These are phyloP conservation scores for Populus ilicifolia DNA, from an alignment of 345 rosid species.

Conservation along the genomic window DNA sequence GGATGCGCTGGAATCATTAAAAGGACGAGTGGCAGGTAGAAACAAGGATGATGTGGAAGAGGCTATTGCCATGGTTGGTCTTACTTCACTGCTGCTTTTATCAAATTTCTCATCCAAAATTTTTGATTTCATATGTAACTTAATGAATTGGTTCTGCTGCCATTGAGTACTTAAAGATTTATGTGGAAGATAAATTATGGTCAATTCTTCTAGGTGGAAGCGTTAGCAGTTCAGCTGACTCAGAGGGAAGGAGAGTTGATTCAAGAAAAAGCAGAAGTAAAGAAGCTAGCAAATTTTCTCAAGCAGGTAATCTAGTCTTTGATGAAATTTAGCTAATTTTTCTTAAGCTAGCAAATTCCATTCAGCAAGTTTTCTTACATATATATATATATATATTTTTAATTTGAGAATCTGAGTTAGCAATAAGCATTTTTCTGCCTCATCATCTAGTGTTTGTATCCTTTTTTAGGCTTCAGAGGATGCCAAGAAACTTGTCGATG, in stretches of 20 bases:
- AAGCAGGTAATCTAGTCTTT: conserved; percentile 56
- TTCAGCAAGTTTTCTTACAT: not conserved
- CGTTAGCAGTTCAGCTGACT: conserved; percentile 89
- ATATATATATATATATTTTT: too few species aligned
- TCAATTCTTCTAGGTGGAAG: conserved; percentile 72
- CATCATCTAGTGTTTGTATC: not conserved
- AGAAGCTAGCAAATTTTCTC: conserved; percentile 82
- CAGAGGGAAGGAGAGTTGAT: conserved; percentile 94
- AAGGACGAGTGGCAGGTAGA: conserved; percentile 84
- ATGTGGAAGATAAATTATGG: conserved; percentile 8
- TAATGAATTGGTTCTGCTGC: not conserved
- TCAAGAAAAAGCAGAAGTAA: conserved; percentile 93
- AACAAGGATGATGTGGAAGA: conserved; percentile 96
- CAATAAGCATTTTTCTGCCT: not conserved
- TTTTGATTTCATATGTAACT: not conserved
- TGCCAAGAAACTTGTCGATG: conserved; percentile 91
- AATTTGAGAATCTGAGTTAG: not conserved
- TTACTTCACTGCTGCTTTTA: not conserved
- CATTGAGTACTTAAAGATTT: not conserved
- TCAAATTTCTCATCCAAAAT: conserved; percentile 1
- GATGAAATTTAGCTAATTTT: not conserved
- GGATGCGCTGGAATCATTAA: conserved; percentile 83
- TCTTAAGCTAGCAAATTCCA: not conserved
- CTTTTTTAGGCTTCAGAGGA: conserved; percentile 82
- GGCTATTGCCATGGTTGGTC: conserved; percentile 86